Base-by-base conservation (phyloP, 306 rosid genomes). In the Albizia julibrissin region DNA sequence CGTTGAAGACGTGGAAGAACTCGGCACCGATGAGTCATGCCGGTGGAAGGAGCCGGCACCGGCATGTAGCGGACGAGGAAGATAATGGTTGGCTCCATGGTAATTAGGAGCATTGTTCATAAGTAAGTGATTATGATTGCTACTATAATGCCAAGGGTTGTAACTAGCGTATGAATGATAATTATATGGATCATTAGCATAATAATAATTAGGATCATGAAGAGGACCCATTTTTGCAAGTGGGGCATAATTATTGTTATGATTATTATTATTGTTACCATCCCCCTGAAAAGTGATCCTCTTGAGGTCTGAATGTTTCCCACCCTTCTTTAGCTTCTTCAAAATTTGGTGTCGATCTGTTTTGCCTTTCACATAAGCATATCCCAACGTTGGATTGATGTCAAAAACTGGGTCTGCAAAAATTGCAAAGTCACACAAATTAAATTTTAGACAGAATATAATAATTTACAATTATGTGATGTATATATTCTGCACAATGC, bases 281-380 rank as follows among this genome's bases (percentile, higher is more conserved):
- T 82, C 75, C 59, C 11, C 42, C 29, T 71, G 76, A 75, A 59
- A 39, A 46, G 54, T 80, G 47, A 80, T 8, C 75, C 79, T 31
- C 2, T 70, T 44, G 62, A 85, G 37, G 3, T 73, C 54, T 8
- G 85, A 75, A 71, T 85, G 87, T 12, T 62, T 64, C 6, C 47
- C 66, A 70, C 72, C 72, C 47, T 61, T 85, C 65, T 16, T 70
- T 13, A 80, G 75, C 12, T 76, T 33, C 31, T 8, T 8, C 78
- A 85, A 12, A 40, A 76, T 74, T 42, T 8, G 10, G 2, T 76
- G 76, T 6, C 82, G 76, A 6, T 64, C 11, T 76, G 69, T 15
- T 70, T 84, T 80, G 2, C 82, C 87, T 80, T 37, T 80, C 1
- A 84, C 46, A 5, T 46, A 59, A 19, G 78, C 47, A 29, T 24